Percentiles rank a stretch among this genome's conserved stretches.
phyloP scores from a whole-genome alignment of 2,329 filamentous ascomycete genomes.

The Fusarium transvaalense region DNA sequence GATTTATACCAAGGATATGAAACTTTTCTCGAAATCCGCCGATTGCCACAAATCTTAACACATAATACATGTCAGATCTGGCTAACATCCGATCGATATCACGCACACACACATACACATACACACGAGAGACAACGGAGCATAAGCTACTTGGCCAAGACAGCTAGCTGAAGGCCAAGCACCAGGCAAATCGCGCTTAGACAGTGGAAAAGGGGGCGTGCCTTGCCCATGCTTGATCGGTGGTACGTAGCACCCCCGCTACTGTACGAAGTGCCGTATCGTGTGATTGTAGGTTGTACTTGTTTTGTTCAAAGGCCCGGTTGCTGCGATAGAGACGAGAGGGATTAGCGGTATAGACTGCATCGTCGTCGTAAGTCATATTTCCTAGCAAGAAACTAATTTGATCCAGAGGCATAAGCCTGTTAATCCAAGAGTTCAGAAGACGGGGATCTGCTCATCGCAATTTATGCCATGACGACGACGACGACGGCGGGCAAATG shows the following conservation, averaged over 20 bases:
- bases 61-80: conserved; percentile 2
- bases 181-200: conserved; percentile 11
- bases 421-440: conserved; percentile 19
- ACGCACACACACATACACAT: neutral
- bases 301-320: conserved; percentile 4
- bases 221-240: conserved; percentile 3
- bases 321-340: conserved; percentile 7
- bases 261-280: conserved; percentile 13
- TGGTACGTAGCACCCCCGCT: conserved; percentile 8
- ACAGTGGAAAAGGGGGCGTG: conserved; percentile 23
- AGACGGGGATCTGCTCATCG: conserved; percentile 37
- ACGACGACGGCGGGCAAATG: conserved; percentile 17
- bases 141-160: conserved; percentile 14
- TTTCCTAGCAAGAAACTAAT: neutral
- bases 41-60: neutral
- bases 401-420: neutral
- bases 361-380: conserved; percentile 8
- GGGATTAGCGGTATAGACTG: conserved; percentile 29
- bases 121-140: neutral
- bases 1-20: neutral
- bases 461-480: conserved; percentile 44
- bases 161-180: conserved; percentile 5
- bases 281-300: neutral
- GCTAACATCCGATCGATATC: neutral
- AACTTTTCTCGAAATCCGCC: conserved; percentile 8